Base-by-base conservation (phyloP, 2,329 filamentous ascomycete species). In the Capronia coronata region DNA sequence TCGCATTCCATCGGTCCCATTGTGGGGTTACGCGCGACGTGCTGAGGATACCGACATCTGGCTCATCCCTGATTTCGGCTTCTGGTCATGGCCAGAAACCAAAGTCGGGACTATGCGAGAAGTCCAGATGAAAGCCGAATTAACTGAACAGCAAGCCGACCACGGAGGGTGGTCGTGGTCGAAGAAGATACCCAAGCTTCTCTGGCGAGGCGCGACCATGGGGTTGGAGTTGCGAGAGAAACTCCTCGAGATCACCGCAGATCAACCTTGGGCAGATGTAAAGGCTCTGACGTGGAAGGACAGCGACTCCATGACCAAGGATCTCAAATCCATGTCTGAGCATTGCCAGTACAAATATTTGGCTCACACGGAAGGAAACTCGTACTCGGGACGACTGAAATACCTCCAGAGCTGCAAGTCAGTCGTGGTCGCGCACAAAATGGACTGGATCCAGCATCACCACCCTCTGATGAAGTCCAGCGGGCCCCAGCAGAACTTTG, bases 341-440 rank as follows among this genome's bases (percentile, higher is more conserved):
- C 74, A 77, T 61, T 79, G 76, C 59, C 67, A 68, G 21, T 79
- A 77, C 58, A 74, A 75, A 63, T 79, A 72, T 58, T 67, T 77
- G 1, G 70, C 72, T 1, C 75, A 78, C 48, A 75, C 74, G 1
- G 76, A 78, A 61, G 76, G 75, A 0, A 70, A 70, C 32, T 75
- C 71, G 6, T 78, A 76, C 62, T 78, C 75, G 2, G 75, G 74
- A 1, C 70, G 74, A 2, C 68, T 75, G 7, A 77, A 77, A 57
- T 77, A 78, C 52, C 65, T 77, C 0, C 70, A 77, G 47, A 74
- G 75, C 51, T 78, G 75, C 58, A 63, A 62, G 22, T 74, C 69
- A 1, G 74, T 78, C 27, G 61, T 75, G 18, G 63, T 78, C 22
- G 67, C 74, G 14, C 75, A 77, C 49, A 62, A 68, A 13, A 66